Percentiles rank a stretch among this genome's conserved stretches.
Evolutionary conservation across 768 basidiomycete genomes (phyloP).

Genomic region (Cystofilobasidium macerans): DNA sequence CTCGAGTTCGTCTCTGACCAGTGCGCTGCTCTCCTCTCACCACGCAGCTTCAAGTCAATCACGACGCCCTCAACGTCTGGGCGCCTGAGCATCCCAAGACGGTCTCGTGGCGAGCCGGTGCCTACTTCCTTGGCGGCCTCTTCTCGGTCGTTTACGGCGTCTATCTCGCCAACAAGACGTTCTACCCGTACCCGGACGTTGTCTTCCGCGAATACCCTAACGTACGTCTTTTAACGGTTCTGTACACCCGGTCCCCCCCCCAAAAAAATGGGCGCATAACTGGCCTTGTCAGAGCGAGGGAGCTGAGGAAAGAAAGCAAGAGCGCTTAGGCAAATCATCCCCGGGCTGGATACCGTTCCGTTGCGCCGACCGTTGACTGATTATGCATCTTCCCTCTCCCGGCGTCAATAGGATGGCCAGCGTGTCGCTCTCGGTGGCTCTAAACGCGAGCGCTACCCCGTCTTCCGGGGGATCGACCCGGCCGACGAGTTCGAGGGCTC

Average conservation of each 20-base stretch:
- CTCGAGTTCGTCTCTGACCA: neutral
- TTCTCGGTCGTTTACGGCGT: neutral
- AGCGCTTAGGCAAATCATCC: no score
- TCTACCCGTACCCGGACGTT: neutral
- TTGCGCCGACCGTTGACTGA: no score
- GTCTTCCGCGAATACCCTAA: slow-evolving; percentile 18
- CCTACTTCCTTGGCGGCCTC: neutral
- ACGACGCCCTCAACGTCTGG: slow-evolving; percentile 2
- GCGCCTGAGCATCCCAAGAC: neutral
- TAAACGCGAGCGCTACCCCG: neutral
- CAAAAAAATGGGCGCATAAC: no score
- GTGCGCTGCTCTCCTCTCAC: neutral
- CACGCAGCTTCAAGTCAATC: slow-evolving; percentile 1
- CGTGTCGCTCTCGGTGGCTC: neutral
- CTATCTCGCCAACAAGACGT: neutral
- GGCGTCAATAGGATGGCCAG: neutral
- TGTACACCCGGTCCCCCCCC: neutral
- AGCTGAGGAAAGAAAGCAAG: no score
- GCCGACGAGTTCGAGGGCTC: slow-evolving; percentile 15
- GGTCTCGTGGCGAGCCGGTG: neutral
- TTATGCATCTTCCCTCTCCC: no score
- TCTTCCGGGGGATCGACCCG: slow-evolving; percentile 12
- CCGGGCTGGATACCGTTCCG: no score
- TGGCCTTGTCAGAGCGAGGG: no score
- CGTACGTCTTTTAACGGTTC: slow-evolving; percentile 1